These are phyloP conservation scores for Trypanosoma vivax DNA, from an alignment of 208 protist genomes.

Conservation along the genomic window DNA sequence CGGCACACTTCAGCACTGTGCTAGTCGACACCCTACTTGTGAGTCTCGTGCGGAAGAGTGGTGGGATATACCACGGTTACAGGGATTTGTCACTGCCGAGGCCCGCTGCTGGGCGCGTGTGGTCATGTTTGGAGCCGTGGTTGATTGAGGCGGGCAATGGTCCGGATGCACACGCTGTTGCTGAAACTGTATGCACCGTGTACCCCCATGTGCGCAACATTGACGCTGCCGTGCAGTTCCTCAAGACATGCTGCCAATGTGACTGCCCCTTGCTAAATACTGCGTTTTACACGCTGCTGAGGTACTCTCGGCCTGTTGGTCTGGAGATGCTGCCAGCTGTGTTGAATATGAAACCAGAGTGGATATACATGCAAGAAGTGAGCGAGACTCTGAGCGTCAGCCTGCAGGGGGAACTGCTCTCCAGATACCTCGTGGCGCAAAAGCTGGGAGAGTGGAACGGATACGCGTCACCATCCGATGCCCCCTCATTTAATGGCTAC, in stretches of 20 bases:
- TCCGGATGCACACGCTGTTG: not conserved
- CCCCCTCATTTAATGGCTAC: slow-evolving; percentile 2
- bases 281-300: slow-evolving; percentile 4
- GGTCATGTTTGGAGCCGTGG: slow-evolving; percentile 4
- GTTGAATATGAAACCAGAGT: not conserved
- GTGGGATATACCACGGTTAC: not conserved
- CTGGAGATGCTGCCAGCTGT: slow-evolving; percentile 6
- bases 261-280: not conserved
- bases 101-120: not conserved
- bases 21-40: slow-evolving; percentile 3
- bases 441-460: not conserved
- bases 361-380: slow-evolving; percentile 1
- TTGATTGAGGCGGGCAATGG: not conserved
- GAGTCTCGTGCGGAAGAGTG: not conserved
- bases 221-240: not conserved
- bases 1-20: not conserved
- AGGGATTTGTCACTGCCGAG: not conserved
- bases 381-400: not conserved
- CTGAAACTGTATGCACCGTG: not conserved
- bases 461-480: slow-evolving; percentile 2
- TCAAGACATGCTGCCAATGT: slow-evolving; percentile 1
- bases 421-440: slow-evolving; percentile 1
- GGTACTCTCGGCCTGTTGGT: slow-evolving; percentile 6
- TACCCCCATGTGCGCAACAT: slow-evolving; percentile 5
- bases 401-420: slow-evolving; percentile 9